Conservation (phyloP, 2,329 filamentous ascomycete genomes). For the Penicillium sp. region DNA sequence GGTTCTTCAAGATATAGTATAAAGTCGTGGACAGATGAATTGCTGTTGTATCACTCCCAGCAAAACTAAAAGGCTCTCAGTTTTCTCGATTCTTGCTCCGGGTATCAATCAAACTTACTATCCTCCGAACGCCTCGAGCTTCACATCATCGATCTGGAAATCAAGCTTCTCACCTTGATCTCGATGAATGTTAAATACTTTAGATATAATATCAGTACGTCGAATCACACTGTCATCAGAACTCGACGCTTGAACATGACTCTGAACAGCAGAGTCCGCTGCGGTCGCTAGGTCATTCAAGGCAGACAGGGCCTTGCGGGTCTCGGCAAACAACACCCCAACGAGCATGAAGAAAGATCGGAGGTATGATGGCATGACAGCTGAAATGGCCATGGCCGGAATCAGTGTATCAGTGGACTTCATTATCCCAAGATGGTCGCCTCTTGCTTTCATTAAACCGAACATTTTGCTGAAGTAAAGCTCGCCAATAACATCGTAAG, state of each 20-base stretch:
- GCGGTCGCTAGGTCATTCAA: slow-evolving; percentile 25
- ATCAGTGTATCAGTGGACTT: slow-evolving; percentile 35
- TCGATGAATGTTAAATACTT: slow-evolving; percentile 27
- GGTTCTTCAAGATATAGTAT: slow-evolving; percentile 17
- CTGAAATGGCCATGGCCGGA: slow-evolving; percentile 31
- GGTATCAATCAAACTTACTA: slow-evolving; percentile 25
- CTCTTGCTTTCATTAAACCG: slow-evolving; percentile 41
- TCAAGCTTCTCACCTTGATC: slow-evolving; percentile 30
- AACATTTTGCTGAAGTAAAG: slow-evolving; percentile 43
- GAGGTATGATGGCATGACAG: slow-evolving; percentile 29
- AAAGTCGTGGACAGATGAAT: slow-evolving; percentile 13
- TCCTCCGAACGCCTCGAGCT: slow-evolving; percentile 26
- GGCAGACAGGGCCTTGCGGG: slow-evolving; percentile 26
- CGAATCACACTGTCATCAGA: slow-evolving; percentile 15
- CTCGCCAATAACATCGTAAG: slow-evolving; percentile 46
- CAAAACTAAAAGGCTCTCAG: slow-evolving; percentile 12
- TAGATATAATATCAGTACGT: slow-evolving; percentile 29
- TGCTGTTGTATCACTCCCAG: slow-evolving; percentile 19
- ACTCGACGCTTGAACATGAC: slow-evolving; percentile 17
- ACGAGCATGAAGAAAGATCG: slow-evolving; percentile 28
- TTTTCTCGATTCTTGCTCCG: neutral
- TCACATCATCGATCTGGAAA: slow-evolving; percentile 31
- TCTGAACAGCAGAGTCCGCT: slow-evolving; percentile 24
- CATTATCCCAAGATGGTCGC: slow-evolving; percentile 42
- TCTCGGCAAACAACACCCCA: slow-evolving; percentile 22